A percentile compares a stretch with the other conserved stretches of the same genome.
Conservation (phyloP, 2,329 filamentous ascomycete genomes). For the Ceratocystis albifundus region DNA sequence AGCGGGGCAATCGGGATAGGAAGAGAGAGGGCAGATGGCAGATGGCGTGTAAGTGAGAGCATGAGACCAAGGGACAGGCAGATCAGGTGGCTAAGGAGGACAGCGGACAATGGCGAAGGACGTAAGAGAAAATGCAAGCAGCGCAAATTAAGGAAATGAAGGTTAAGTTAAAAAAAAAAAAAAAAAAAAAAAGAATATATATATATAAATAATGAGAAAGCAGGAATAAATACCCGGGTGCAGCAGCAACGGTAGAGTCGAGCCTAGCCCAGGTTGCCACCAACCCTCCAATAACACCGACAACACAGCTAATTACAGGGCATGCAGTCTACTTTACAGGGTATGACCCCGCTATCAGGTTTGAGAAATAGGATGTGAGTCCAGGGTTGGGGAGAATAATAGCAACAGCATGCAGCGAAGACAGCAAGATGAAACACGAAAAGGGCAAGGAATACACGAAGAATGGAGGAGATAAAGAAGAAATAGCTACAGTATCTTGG, state of each 20-base stretch:
- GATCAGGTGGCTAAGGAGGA: not conserved
- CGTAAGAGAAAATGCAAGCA: no score
- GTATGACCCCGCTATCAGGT: not conserved
- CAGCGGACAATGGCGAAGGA: not conserved
- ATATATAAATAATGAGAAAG: no score
- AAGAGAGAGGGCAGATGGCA: not conserved
- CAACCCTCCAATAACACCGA: not conserved
- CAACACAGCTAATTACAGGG: not conserved
- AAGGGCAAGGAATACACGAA: not conserved
- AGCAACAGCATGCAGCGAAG: slow-evolving; percentile 2
- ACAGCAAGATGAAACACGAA: slow-evolving; percentile 12
- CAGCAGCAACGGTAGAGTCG: no score
- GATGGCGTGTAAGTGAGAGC: not conserved
- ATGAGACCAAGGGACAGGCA: not conserved
- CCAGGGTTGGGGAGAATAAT: not conserved
- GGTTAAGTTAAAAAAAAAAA: no score
- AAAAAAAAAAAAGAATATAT: no score
- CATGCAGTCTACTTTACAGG: not conserved
- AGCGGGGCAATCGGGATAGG: not conserved
- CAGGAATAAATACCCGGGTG: no score
- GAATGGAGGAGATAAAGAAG: not conserved
- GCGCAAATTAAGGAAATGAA: no score
- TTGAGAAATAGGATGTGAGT: not conserved
- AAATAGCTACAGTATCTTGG: not conserved
- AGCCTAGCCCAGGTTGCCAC: not conserved